Evolutionary conservation across 176 grass and related monocot species (phyloP), one percentile per base, ranked within the genome.

Genomic region (Oropetium thomaeum): DNA sequence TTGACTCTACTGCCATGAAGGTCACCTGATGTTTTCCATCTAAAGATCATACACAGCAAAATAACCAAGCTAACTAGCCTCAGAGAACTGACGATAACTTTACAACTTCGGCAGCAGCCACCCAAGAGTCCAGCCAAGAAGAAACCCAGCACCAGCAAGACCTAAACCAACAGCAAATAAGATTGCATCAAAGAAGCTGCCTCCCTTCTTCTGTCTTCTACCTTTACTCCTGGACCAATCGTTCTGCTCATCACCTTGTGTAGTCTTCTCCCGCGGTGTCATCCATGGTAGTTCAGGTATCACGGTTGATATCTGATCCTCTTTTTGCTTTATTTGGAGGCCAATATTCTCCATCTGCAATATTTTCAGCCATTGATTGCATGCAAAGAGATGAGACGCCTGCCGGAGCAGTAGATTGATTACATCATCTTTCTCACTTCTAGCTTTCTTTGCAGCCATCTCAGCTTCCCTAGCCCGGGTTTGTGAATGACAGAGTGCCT

Each of bases 391-490:
- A 77, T 97, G 88, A 0, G 94, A 91, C 6, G 94, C 88, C 74
- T 89, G 87, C 39, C 74, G 79, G 53, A 97, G 82, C 30, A 93
- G 77, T 60, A 97, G 69, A 55, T 87, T 87, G 37, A 97, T 57
- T 31, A 89, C 70, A 51, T 97, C 75, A 1, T 93, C 90, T 74
- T 93, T 97, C 70, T 97, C 90, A 27, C 73, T 31, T 20, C 72
- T 40, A 1, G 84, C 88, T 82, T 87, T 77, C 65, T 85, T 92
- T 3, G 86, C 90, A 37, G 78, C 86, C 70, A 93, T 84, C 42
- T 97, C 90, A 27, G 90, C 94, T 86, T 93, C 71, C 78, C 94
- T 88, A 9, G 94, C 94, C 1, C 88, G 88, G 10, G 94, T 97
- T 61, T 97, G 94, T 19, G 94, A 97, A 77, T 91, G 90, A 59